These are phyloP conservation scores for Plasmodium coatneyi DNA, from an alignment of 169 alveolate genomes.

Conservation along the genomic window DNA sequence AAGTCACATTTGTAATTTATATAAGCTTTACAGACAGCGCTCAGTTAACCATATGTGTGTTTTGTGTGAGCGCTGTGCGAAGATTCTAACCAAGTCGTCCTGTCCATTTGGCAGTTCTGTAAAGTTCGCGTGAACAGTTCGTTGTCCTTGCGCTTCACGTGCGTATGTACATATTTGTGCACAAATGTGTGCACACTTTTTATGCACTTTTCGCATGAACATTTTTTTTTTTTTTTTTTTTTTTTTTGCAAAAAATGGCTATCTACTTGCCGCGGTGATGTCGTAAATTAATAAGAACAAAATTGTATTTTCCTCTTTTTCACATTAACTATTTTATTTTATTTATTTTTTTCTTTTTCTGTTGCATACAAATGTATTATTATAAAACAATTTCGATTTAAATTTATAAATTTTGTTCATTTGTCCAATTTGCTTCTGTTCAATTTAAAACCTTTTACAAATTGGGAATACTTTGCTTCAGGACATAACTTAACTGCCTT, in stretches of 20 bases:
- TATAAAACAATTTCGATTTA: conserved; percentile 33
- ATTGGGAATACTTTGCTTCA: not conserved
- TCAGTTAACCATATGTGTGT: not conserved
- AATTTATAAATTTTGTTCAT: conserved; percentile 30
- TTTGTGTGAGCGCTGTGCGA: not conserved
- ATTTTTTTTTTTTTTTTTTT: conserved; percentile 31
- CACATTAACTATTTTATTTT: not conserved
- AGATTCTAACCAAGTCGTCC: not conserved
- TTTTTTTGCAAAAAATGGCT: conserved; percentile 17
- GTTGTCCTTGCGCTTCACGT: not conserved
- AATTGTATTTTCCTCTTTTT: conserved; percentile 8
- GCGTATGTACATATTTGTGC: conserved; percentile 5
- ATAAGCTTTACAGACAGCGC: not conserved
- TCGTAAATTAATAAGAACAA: not conserved
- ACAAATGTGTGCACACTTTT: not conserved
- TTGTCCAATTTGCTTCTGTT: not conserved
- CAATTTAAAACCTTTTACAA: conserved; percentile 7
- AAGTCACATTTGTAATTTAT: conserved; percentile 21
- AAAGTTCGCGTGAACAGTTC: not conserved
- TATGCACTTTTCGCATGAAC: not conserved
- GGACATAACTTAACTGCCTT: not conserved
- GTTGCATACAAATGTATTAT: not conserved
- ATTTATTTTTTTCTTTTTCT: conserved; percentile 20
- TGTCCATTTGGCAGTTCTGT: not conserved
- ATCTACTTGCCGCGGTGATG: not conserved